phyloP scores from a whole-genome alignment of 2,329 filamentous ascomycete genomes.

The Raffaelea ambrosiae region DNA sequence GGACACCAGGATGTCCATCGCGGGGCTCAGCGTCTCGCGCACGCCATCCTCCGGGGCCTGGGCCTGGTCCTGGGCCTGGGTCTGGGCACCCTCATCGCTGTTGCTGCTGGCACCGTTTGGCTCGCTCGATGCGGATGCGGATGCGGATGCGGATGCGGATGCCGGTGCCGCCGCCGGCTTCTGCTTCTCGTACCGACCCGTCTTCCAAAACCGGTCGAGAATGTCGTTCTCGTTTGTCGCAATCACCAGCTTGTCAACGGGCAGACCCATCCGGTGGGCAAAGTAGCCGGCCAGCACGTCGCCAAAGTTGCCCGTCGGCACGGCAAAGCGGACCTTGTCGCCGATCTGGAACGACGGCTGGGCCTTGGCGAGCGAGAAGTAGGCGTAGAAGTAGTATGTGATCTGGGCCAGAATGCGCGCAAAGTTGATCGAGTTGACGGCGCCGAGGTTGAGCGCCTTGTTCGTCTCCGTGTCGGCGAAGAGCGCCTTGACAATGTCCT shows the following conservation, averaged over 20 bases:
- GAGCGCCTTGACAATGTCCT: slow-evolving; percentile 91
- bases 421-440: slow-evolving; percentile 97
- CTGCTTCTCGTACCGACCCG: slow-evolving; percentile 78
- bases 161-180: slow-evolving; percentile 14
- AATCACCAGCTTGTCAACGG: slow-evolving; percentile 73
- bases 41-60: slow-evolving; percentile 41
- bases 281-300: slow-evolving; percentile 93
- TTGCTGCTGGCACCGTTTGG: not conserved
- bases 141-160: too few relatives aligned
- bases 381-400: slow-evolving; percentile 93
- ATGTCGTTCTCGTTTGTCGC: slow-evolving; percentile 98
- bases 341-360: slow-evolving; percentile 52
- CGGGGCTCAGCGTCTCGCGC: slow-evolving; percentile 85
- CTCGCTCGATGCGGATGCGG: not conserved
- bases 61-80: not conserved
- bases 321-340: slow-evolving; percentile 72
- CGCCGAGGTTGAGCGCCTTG: slow-evolving; percentile 71
- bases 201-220: slow-evolving; percentile 88
- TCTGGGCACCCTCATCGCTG: not conserved
- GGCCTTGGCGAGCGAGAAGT: slow-evolving; percentile 67
- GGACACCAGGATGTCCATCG: slow-evolving; percentile 95
- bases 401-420: slow-evolving; percentile 93
- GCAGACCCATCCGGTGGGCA: slow-evolving; percentile 51
- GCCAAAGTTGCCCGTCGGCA: slow-evolving; percentile 91
- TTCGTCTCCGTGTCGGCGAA: slow-evolving; percentile 85